Percentiles rank a stretch among this genome's conserved stretches.
Conservation (phyloP, 495 filamentous ascomycete genomes). For the Aspergillus leporis region DNA sequence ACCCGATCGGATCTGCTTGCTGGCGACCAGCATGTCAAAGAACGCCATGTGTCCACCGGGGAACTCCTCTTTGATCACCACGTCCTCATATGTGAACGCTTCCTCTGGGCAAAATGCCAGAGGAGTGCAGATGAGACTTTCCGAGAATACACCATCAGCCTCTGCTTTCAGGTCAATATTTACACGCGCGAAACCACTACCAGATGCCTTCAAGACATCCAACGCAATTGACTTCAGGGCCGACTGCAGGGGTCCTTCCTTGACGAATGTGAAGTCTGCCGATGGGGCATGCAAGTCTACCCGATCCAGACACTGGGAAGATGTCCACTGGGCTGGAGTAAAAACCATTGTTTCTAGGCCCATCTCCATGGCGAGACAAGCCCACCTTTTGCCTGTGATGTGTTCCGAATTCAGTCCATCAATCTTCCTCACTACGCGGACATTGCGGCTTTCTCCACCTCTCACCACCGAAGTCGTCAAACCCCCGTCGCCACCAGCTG, state of each 20-base stretch:
- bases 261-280: too few relatives aligned
- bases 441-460: too few relatives aligned
- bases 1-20: constrained; percentile 13
- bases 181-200: constrained; percentile 6
- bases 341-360: too few relatives aligned
- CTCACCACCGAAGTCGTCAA: too few relatives aligned
- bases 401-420: neutral
- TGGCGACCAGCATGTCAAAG: constrained; percentile 14
- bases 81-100: neutral
- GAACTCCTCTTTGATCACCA: constrained; percentile 6
- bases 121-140: constrained; percentile 5
- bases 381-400: neutral
- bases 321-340: too few relatives aligned
- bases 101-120: neutral
- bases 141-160: neutral
- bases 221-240: too few relatives aligned
- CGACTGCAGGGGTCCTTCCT: too few relatives aligned
- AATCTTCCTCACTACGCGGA: neutral
- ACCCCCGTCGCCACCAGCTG: too few relatives aligned
- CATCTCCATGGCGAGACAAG: neutral
- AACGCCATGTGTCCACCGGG: constrained; percentile 12
- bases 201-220: neutral
- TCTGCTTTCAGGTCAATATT: constrained; percentile 1
- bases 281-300: too few relatives aligned
- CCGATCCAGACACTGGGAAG: too few relatives aligned